phyloP scores from a whole-genome alignment of 192 early-diverging fungal species.

The Ramicandelaber brevisporus region DNA sequence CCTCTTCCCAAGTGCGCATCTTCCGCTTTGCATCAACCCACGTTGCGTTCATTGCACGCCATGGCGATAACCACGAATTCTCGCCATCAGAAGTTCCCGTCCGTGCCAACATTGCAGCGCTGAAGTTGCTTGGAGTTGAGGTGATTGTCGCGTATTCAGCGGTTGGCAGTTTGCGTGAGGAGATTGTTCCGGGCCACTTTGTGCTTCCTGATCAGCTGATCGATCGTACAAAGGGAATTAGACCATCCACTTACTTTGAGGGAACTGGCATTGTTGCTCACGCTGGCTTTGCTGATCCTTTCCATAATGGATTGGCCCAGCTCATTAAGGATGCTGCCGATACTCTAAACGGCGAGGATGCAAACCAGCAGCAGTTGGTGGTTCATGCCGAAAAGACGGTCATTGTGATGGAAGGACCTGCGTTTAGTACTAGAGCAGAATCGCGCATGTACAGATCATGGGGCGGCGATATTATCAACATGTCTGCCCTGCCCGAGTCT shows the following conservation, averaged over 20 bases:
- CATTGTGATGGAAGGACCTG: slow-evolving; percentile 96
- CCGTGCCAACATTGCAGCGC: slow-evolving; percentile 91
- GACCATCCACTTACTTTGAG: slow-evolving; percentile 84
- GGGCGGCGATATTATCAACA: slow-evolving; percentile 92
- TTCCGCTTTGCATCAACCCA: slow-evolving; percentile 30
- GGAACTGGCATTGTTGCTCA: slow-evolving; percentile 74
- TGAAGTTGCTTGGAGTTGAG: slow-evolving; percentile 81
- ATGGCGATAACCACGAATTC: slow-evolving; percentile 70
- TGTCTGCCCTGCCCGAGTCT: slow-evolving; percentile 87
- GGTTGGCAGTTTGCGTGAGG: slow-evolving; percentile 83
- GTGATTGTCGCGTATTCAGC: slow-evolving; percentile 90
- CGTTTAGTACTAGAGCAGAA: slow-evolving; percentile 93
- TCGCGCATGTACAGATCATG: slow-evolving; percentile 85
- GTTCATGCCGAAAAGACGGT: slow-evolving; percentile 66
- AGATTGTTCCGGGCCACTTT: slow-evolving; percentile 85
- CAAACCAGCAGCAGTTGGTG: slow-evolving; percentile 2
- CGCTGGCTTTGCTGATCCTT: slow-evolving; percentile 83
- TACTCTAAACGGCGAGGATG: slow-evolving; percentile 17
- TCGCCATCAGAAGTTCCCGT: slow-evolving; percentile 76
- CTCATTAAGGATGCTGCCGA: slow-evolving; percentile 34
- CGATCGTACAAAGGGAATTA: slow-evolving; percentile 93
- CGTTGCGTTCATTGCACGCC: slow-evolving; percentile 90
- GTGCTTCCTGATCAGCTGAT: slow-evolving; percentile 83
- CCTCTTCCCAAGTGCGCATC: slow-evolving; percentile 72
- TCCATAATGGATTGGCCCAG: slow-evolving; percentile 44